phyloP scores from a whole-genome alignment of 2,329 filamentous ascomycete species.

The Scorias spongiosa region DNA sequence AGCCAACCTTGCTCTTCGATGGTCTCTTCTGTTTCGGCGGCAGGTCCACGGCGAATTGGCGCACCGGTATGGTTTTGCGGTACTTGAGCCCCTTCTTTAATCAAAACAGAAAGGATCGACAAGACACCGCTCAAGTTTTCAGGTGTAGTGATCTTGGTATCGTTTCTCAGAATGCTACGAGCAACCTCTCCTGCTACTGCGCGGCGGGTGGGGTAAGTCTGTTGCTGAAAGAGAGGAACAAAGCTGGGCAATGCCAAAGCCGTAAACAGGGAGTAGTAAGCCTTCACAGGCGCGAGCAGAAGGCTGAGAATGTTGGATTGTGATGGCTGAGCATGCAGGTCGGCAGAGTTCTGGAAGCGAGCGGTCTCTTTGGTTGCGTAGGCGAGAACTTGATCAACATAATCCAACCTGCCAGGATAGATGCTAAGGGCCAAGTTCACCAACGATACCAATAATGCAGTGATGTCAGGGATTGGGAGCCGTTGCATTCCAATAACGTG shows the following conservation, averaged over 20 bases:
- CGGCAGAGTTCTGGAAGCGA: slow-evolving; percentile 86
- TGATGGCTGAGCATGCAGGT: slow-evolving; percentile 72
- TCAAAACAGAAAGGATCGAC: slow-evolving; percentile 75
- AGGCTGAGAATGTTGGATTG: slow-evolving; percentile 83
- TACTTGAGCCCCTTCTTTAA: slow-evolving; percentile 74
- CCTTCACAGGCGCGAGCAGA: slow-evolving; percentile 76
- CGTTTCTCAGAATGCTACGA: slow-evolving; percentile 65
- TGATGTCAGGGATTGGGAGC: slow-evolving; percentile 85
- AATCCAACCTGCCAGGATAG: slow-evolving; percentile 82
- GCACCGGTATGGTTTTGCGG: slow-evolving; percentile 73
- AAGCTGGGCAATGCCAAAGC: slow-evolving; percentile 84
- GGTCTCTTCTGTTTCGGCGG: slow-evolving; percentile 80
- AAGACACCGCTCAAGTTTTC: slow-evolving; percentile 78
- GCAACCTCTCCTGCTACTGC: slow-evolving; percentile 83
- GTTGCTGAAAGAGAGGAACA: slow-evolving; percentile 73
- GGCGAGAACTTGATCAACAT: slow-evolving; percentile 83
- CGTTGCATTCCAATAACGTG: slow-evolving; percentile 83
- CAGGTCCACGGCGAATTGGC: slow-evolving; percentile 53
- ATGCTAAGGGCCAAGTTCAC: slow-evolving; percentile 90
- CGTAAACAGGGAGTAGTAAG: slow-evolving; percentile 92
- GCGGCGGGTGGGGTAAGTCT: slow-evolving; percentile 82
- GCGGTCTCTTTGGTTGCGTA: slow-evolving; percentile 77
- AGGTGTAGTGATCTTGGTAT: slow-evolving; percentile 61
- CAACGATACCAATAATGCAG: slow-evolving; percentile 84
- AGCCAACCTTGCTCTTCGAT: slow-evolving; percentile 97